Conservation (phyloP, 768 basidiomycete species). For the Thelephora ganbajun region DNA sequence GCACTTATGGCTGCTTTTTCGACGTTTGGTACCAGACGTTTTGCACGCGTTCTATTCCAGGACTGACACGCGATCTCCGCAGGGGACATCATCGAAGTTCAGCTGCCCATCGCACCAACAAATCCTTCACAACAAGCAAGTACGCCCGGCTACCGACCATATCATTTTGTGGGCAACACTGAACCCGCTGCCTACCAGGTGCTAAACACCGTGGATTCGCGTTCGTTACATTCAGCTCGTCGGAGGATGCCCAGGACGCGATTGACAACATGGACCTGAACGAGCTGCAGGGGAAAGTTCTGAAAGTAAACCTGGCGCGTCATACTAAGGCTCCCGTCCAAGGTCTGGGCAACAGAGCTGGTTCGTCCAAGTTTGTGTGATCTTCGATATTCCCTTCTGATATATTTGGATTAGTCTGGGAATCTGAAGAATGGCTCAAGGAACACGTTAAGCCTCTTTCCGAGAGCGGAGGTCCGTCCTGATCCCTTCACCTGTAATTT, state of each 20-base stretch:
- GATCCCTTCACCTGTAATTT: conserved; percentile 1
- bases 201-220: conserved; percentile 88
- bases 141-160: conserved; percentile 15
- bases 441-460: conserved; percentile 68
- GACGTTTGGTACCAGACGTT: conserved; percentile 57
- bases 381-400: conserved; percentile 3
- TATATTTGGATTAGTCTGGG: conserved; percentile 57
- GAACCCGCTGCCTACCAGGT: conserved; percentile 25
- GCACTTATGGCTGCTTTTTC: conserved; percentile 69
- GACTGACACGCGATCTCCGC: conserved; percentile 5
- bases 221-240: conserved; percentile 74
- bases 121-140: conserved; percentile 53
- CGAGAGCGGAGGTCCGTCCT: conserved; percentile 51
- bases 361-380: conserved; percentile 27
- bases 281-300: conserved; percentile 61
- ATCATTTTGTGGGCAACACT: conserved; percentile 5
- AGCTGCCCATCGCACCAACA: conserved; percentile 68
- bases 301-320: conserved; percentile 77
- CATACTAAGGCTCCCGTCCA: conserved; percentile 63
- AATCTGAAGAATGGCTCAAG: conserved; percentile 87
- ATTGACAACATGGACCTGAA: conserved; percentile 99
- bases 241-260: conserved; percentile 85
- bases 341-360: conserved; percentile 54
- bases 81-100: conserved; percentile 92
- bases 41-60: neutral